These are phyloP conservation scores for Clarireedia hainanense DNA, from an alignment of 2,329 filamentous ascomycete species.

Conservation along the genomic window DNA sequence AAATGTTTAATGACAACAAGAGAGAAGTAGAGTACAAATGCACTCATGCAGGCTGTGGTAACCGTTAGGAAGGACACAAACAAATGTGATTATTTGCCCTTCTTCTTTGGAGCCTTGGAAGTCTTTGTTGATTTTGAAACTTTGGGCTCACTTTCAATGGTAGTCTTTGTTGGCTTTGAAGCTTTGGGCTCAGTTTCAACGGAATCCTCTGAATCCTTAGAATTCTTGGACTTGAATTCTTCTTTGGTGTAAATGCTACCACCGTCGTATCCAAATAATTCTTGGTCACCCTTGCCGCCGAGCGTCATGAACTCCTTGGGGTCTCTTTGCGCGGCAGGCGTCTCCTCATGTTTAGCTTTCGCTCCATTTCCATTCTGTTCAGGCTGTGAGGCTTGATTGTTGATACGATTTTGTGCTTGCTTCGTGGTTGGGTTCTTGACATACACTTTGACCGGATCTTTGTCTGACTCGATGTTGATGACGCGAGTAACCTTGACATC, in stretches of 20 bases:
- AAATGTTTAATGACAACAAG: background rate
- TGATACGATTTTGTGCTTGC: slow-evolving; percentile 35
- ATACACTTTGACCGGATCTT: slow-evolving; percentile 63
- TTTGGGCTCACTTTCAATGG: background rate
- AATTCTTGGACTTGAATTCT: background rate
- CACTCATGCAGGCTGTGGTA: too few species aligned
- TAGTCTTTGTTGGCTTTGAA: background rate
- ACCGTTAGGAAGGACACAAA: background rate
- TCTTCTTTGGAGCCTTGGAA: slow-evolving; percentile 3
- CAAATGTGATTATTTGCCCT: background rate
- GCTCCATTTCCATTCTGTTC: slow-evolving; percentile 21
- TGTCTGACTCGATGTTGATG: slow-evolving; percentile 44
- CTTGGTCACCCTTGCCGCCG: slow-evolving; percentile 79
- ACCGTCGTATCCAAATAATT: slow-evolving; percentile 60
- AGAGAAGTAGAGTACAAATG: background rate
- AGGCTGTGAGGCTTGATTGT: slow-evolving; percentile 28
- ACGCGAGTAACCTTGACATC: slow-evolving; percentile 57
- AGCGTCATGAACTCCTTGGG: slow-evolving; percentile 74
- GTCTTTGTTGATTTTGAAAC: background rate
- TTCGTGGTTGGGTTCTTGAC: slow-evolving; percentile 54
- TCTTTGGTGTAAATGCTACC: slow-evolving; percentile 9
- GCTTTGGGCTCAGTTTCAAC: background rate
- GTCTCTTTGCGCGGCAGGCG: slow-evolving; percentile 59
- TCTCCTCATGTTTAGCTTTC: slow-evolving; percentile 44
- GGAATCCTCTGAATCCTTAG: background rate